Conservation (phyloP, 192 early-diverging fungal species). For the Coemansia furcata region DNA sequence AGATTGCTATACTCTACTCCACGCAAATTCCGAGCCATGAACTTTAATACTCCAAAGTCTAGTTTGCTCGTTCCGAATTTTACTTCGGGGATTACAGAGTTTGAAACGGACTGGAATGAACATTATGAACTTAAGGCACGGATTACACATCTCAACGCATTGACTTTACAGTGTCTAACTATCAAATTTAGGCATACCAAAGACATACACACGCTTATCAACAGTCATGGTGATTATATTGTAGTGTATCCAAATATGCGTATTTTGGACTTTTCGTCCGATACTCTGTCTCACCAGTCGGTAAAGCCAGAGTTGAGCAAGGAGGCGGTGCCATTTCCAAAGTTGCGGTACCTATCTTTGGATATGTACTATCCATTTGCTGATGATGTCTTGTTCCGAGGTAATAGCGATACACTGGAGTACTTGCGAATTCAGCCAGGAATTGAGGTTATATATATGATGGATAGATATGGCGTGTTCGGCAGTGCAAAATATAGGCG, state of each 20-base stretch:
- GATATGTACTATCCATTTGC: slow-evolving; percentile 23
- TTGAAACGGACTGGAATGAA: background rate
- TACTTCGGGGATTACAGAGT: slow-evolving; percentile 1
- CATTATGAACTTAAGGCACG: background rate
- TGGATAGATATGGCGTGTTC: slow-evolving; percentile 10
- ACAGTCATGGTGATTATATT: background rate
- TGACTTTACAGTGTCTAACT: background rate
- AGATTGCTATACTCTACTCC: background rate
- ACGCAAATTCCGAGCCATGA: background rate
- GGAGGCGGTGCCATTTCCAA: slow-evolving; percentile 9
- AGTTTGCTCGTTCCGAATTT: background rate
- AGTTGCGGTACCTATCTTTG: slow-evolving; percentile 1
- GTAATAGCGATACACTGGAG: slow-evolving; percentile 8
- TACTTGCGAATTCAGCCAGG: slow-evolving; percentile 9
- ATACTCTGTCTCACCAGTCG: too few relatives aligned
- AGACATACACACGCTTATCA: background rate
- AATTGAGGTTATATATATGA: slow-evolving; percentile 5
- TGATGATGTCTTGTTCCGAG: slow-evolving; percentile 25
- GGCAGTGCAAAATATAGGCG: background rate
- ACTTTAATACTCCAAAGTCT: background rate
- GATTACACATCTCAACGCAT: background rate
- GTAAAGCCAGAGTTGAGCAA: background rate
- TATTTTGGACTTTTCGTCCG: background rate
- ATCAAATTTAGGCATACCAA: background rate
- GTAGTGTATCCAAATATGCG: background rate